phyloP scores from a whole-genome alignment of 305 asterid species.

The Fraxinus ornus region DNA sequence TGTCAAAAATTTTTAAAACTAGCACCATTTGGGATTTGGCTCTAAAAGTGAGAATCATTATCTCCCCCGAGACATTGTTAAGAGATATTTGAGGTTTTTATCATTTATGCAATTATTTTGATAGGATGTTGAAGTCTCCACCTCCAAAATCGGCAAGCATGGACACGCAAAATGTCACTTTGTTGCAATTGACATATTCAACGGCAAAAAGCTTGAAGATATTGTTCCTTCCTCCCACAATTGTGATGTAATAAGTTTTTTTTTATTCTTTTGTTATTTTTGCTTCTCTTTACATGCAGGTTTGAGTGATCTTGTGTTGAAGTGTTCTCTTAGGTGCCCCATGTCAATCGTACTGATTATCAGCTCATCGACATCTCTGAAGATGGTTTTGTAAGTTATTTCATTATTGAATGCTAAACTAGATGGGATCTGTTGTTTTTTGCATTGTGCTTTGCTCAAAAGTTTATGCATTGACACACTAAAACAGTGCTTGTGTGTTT shows the following conservation, averaged over 20 bases:
- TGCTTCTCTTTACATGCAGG: background rate
- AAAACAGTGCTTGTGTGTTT: background rate
- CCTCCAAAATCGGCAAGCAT: slow-evolving; percentile 62
- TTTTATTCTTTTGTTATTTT: background rate
- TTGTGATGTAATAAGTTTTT: slow-evolving; percentile 44
- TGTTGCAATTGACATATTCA: slow-evolving; percentile 57
- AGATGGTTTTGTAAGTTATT: slow-evolving; percentile 46
- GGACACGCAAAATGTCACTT: slow-evolving; percentile 72
- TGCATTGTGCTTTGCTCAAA: background rate
- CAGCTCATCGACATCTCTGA: slow-evolving; percentile 45
- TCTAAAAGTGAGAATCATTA: too few species aligned
- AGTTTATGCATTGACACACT: background rate
- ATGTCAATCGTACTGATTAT: slow-evolving; percentile 34
- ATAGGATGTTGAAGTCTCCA: slow-evolving; percentile 63
- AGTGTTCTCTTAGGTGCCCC: slow-evolving; percentile 43
- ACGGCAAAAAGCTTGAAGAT: slow-evolving; percentile 58
- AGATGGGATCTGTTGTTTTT: background rate
- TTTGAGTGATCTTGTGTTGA: background rate
- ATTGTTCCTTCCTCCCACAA: slow-evolving; percentile 24
- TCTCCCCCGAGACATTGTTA: too few species aligned
- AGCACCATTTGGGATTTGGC: too few species aligned
- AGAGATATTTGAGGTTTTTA: background rate
- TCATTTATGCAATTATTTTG: background rate
- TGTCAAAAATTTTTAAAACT: too few species aligned
- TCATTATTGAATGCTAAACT: background rate